These are phyloP conservation scores for Laguncularia racemosa DNA, from an alignment of 345 rosid genomes.

Conservation along the genomic window DNA sequence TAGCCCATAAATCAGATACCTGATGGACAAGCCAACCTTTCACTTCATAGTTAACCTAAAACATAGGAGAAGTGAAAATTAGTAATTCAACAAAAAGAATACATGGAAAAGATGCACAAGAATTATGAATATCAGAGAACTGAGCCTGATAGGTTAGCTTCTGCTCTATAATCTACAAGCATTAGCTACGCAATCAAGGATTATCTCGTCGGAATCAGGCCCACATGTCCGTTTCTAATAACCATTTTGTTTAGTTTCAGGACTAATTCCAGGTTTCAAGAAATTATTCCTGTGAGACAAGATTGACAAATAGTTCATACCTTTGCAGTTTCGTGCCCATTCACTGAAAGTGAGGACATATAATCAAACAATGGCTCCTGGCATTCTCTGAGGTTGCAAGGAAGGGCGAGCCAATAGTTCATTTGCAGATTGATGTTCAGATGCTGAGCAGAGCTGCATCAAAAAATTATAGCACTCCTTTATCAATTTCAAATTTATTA, in stretches of 20 bases:
- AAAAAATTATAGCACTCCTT: not conserved
- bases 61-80: not conserved
- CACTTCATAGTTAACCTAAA: slow-evolving; percentile 76
- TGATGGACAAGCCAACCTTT: slow-evolving; percentile 93
- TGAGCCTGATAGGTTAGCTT: too few relatives aligned
- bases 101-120: not conserved
- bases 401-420: slow-evolving; percentile 92
- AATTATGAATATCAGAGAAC: not conserved
- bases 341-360: slow-evolving; percentile 54
- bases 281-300: too few relatives aligned
- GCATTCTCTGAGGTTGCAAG: slow-evolving; percentile 80
- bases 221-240: too few relatives aligned
- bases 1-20: slow-evolving; percentile 89
- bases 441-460: slow-evolving; percentile 77
- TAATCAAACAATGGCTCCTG: slow-evolving; percentile 85
- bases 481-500: slow-evolving; percentile 2
- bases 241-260: too few relatives aligned
- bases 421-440: slow-evolving; percentile 91
- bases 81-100: slow-evolving; percentile 1
- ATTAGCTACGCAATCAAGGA: too few relatives aligned
- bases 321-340: slow-evolving; percentile 80
- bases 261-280: too few relatives aligned
- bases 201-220: too few relatives aligned
- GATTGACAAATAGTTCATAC: slow-evolving; percentile 24
- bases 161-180: too few relatives aligned